Evolutionary conservation across 148 eudicot species (phyloP), one percentile per base, ranked within the genome.

Genomic region (Rhododendron vialii): DNA sequence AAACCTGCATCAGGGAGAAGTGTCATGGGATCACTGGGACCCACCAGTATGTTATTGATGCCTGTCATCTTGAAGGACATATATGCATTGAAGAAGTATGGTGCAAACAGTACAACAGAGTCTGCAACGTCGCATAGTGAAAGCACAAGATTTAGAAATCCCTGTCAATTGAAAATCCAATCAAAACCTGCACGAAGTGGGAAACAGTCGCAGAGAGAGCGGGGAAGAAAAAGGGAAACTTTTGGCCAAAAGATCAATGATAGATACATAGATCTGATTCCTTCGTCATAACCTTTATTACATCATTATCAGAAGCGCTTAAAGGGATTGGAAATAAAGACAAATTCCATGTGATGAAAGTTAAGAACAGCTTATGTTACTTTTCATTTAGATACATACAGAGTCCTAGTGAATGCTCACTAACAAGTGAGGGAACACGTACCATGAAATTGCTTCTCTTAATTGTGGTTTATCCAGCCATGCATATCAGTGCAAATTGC

Each of bases 11-110:
- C 90, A 51, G 90, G 90, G 47, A 83, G 84, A 80, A 88, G 88
- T 55, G 90, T 86, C 35, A 73, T 81, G 35, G 88, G 90, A 75
- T 89, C 88, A 82, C 85, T 86, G 24, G 88, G 88, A 47, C 90
- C 90, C 20, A 89, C 88, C n/a, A 89, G 81, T 61, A 86, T 89
- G 84, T 87, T 86, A 41, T 73, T 81, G 85, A 89, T 87, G 61
- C 90, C 90, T 20, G 88, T 86, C 88, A 89, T 86, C 84, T 81
- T 69, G 38, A 89, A 89, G 80, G 88, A 50, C 88, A 84, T 84
- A 75, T 89, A 89, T 22, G 88, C 87, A 76, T 89, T 89, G 88
- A 89, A 89, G 86, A 89, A 89, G 87, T 89, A 89, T 2, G 90
- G 90, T n/a, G 90, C 88, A 87, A 89, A 89, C 53, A 89, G 88